Evolutionary conservation across 805 yeast genomes (phyloP), one percentile per base, ranked within the genome.

Genomic region (Ogataea haglerorum): DNA sequence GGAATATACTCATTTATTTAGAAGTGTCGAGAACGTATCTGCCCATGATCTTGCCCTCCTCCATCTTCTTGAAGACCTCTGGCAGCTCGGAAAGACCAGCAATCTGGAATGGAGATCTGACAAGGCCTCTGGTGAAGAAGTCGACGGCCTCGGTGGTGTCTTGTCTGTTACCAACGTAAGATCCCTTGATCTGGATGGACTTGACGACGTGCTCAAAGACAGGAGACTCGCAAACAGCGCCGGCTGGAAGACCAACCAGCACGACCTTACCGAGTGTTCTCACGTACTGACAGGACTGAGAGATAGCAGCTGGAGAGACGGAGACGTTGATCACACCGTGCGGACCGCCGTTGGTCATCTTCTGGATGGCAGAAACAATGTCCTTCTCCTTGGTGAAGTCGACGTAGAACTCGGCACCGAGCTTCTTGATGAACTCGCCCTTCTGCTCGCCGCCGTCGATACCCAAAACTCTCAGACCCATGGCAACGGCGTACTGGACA

Each of bases 111-210:
- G 67, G 85, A 39, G 84, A 75, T 48, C 72, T 65, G 55, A 82
- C 79, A 53, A 76, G 66, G 41, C 88, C 88, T 64, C 86, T 72
- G 44, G 72, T 47, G 60, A 79, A 82, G 73, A 82, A 81, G 54
- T 82, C 86, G 43, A 82, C 59, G 34, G 88, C 88, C 65, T 82
- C 89, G 49, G 82, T 75, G 51, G 91, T 77, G 68, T 87, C 95
- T 51, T 84, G 83, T 69, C 95, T 82, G 78, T 85, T 85, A 56
- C 95, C 95, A 48, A 86, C 95, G 61, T 84, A 84, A 38, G 95
- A 85, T 54, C 93, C 95, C 63, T 72, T 78, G 60, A 86, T 81
- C 58, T 71, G 70, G 63, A 83, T 70, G 44, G 86, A 77, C 68
- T 76, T 82, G 52, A 83, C 81, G 46, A 86, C 95, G 38, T 84